Conservation (phyloP, 2,329 filamentous ascomycete species). For the Pseudogymnoascus sp. region DNA sequence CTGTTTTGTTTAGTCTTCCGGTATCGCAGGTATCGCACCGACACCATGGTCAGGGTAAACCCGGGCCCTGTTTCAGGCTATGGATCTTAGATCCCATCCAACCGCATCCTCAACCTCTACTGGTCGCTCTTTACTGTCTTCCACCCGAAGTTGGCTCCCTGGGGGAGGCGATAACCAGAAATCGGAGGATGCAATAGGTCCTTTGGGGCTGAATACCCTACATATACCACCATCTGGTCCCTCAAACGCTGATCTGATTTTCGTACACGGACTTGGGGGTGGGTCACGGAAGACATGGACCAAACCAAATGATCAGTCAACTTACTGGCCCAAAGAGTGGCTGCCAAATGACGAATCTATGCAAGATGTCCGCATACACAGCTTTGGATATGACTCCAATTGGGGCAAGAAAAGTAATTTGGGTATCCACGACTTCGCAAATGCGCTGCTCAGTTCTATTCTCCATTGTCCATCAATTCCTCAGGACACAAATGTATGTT, state of each 20-base stretch:
- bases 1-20: neutral
- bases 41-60: neutral
- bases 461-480: neutral
- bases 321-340: neutral
- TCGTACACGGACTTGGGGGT: neutral
- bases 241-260: neutral
- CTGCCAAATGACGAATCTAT: neutral
- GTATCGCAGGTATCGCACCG: neutral
- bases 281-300: neutral
- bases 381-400: neutral
- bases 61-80: neutral
- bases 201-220: neutral
- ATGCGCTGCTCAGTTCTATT: neutral
- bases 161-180: neutral
- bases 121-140: neutral
- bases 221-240: neutral
- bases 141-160: neutral
- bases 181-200: neutral
- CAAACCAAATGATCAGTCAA: neutral
- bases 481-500: neutral
- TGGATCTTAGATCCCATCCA: neutral
- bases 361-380: neutral
- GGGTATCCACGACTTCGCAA: neutral
- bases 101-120: neutral
- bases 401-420: neutral